phyloP scores from a whole-genome alignment of 352 stramenopile species.

The Phytophthora cactorum region DNA sequence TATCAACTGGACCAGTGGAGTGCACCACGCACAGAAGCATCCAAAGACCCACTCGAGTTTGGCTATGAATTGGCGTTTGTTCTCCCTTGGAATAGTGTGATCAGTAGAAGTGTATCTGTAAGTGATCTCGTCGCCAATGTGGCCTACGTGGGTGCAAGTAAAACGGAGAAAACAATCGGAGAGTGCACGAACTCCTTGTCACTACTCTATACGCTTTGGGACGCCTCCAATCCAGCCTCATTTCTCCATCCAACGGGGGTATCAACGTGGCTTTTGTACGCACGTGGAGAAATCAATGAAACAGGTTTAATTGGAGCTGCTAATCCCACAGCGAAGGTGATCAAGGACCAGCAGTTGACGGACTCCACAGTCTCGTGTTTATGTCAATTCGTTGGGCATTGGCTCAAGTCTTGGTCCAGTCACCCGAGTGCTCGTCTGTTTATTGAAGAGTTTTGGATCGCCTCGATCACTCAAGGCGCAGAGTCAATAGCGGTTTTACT shows the following conservation, averaged over 20 bases:
- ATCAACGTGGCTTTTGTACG: constrained; percentile 37
- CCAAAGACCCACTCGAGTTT: constrained; percentile 46
- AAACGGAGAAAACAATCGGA: constrained; percentile 15
- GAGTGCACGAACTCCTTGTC: constrained; percentile 41
- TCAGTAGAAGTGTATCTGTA: constrained; percentile 33
- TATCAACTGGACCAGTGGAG: constrained; percentile 52
- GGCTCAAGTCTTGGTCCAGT: constrained; percentile 58
- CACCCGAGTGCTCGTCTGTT: constrained; percentile 55
- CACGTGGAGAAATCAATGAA: constrained; percentile 23
- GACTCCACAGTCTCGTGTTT: constrained; percentile 39
- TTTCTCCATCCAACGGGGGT: constrained; percentile 45
- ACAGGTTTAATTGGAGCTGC: constrained; percentile 10
- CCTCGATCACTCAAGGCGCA: constrained; percentile 24
- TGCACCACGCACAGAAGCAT: constrained; percentile 7
- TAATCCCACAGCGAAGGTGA: constrained; percentile 20
- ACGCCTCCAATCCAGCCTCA: constrained; percentile 37
- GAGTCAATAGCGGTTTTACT: constrained; percentile 10
- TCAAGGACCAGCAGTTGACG: constrained; percentile 23
- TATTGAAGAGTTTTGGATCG: constrained; percentile 59
- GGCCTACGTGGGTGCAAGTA: constrained; percentile 5
- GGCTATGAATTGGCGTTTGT: constrained; percentile 54
- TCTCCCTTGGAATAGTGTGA: constrained; percentile 30
- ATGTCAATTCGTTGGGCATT: constrained; percentile 50
- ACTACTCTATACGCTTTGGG: constrained; percentile 50
- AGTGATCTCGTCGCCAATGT: constrained; percentile 49